A percentile compares a stretch with the other conserved stretches of the same genome.
Conservation (phyloP, 176 grass and related monocot species). For the Phragmites australis region DNA sequence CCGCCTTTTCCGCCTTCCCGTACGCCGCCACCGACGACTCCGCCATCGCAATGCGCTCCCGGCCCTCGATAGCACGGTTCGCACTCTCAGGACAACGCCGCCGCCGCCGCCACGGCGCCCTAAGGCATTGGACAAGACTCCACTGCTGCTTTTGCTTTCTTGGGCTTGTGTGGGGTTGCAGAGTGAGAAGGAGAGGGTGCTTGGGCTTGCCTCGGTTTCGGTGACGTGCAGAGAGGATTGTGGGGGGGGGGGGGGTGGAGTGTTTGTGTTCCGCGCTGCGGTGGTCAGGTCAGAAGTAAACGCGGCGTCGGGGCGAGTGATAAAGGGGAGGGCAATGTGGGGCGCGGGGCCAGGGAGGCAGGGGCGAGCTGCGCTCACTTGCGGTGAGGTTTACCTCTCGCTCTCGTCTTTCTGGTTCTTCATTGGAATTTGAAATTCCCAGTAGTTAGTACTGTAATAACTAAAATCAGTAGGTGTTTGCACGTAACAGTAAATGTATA, state of each 20-base stretch:
- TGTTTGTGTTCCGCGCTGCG: constrained; percentile 58
- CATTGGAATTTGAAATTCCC: too few species aligned
- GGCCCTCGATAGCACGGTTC: neutral
- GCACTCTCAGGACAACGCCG: constrained; percentile 25
- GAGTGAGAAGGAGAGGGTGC: neutral
- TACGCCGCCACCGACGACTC: constrained; percentile 35
- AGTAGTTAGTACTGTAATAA: too few species aligned
- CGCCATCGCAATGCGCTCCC: constrained; percentile 44
- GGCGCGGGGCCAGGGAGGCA: constrained; percentile 32
- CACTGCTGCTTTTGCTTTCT: constrained; percentile 33
- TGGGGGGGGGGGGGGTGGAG: constrained; percentile 23
- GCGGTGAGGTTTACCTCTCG: constrained; percentile 34
- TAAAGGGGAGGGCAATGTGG: constrained; percentile 30
- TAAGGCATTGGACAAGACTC: constrained; percentile 7
- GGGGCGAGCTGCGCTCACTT: constrained; percentile 34
- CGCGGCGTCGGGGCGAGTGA: constrained; percentile 52
- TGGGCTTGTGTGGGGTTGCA: constrained; percentile 27
- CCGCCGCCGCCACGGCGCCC: constrained; percentile 17
- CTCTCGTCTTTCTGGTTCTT: neutral
- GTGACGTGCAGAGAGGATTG: constrained; percentile 46
- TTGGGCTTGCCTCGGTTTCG: constrained; percentile 21
- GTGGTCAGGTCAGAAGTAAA: constrained; percentile 43
- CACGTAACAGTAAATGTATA: too few species aligned
- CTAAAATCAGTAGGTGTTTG: too few species aligned
- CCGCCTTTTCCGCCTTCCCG: constrained; percentile 46